Base-by-base conservation (phyloP, 1,139 yeast species). In the Sugiyamaella neomexicana region DNA sequence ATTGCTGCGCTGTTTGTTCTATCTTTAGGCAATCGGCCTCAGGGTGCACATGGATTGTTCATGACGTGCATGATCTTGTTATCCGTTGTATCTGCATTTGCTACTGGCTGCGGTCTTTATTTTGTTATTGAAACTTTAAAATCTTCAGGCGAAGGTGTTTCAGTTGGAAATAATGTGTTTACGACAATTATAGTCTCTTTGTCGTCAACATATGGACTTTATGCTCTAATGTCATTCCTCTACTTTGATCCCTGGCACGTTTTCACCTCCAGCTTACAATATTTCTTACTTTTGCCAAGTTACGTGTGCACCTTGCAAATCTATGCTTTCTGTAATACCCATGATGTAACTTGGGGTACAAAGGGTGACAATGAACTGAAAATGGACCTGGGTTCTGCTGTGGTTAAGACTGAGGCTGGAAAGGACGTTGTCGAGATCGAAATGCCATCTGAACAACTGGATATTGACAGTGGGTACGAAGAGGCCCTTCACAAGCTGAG, bases 281-380 rank as follows among this genome's bases (percentile, higher is more conserved):
- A 90, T 74, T 89, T 90, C 72, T 70, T 89, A 66, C 80, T 91
- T 78, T 77, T 90, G 54, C 97, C 98, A n/a, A 85, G 93, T 0
- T 90, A 89, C 69, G 85, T 95, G 2, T 89, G 96, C 72, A 86
- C 97, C 0, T 75, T 90, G 58, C 97, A 90, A 71, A 89, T 90
- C 55, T 90, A 89, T 73, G 97, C 98, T 1, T 89, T 89, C 70
- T 90, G 98, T 73, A 90, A 90, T 68, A 89, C 96, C 4, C 97
- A 90, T 72, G 97, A 90, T 76, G 96, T 90, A 52, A 86, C 96
- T 0, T 91, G 97, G 97, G 97, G 97, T 72, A 91, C 97, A 0
- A 90, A 90, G 68, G 97, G 97, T 61, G 96, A 91, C 59, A 87
- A 86, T 61, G 82, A 83, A 60, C 86, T 85, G 48, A 78, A 83